A percentile compares a stretch with the other conserved stretches of the same genome.
Evolutionary conservation across 371 early-diverging fungal genomes (phyloP).

Genomic region (Saksenaea vasiformis): DNA sequence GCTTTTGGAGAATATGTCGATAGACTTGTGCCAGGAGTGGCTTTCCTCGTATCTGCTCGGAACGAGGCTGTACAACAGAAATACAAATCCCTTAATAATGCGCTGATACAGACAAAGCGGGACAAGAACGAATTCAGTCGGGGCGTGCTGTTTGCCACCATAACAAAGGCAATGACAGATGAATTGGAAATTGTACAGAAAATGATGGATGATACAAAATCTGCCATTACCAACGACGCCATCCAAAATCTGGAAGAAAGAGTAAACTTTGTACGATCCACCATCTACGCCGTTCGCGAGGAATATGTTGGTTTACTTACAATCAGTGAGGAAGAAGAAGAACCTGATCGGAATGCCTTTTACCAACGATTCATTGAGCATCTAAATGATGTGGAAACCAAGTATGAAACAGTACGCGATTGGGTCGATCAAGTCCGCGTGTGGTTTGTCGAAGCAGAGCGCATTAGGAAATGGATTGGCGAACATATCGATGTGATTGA

Average conservation of each 20-base stretch:
- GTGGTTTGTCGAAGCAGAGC: slow-evolving; percentile 56
- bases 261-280: slow-evolving; percentile 32
- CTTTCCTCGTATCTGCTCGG: slow-evolving; percentile 9
- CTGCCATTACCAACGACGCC: slow-evolving; percentile 33
- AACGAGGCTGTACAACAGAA: slow-evolving; percentile 12
- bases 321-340: slow-evolving; percentile 11
- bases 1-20: slow-evolving; percentile 18
- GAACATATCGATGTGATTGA: slow-evolving; percentile 37
- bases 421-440: slow-evolving; percentile 58
- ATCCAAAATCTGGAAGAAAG: slow-evolving; percentile 37
- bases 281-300: slow-evolving; percentile 29
- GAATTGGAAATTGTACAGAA: slow-evolving; percentile 45
- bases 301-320: slow-evolving; percentile 31
- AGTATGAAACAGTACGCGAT: slow-evolving; percentile 36
- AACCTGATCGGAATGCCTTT: not conserved
- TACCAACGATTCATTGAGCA: slow-evolving; percentile 17
- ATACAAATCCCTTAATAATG: slow-evolving; percentile 6
- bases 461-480: slow-evolving; percentile 54
- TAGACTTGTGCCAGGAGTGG: slow-evolving; percentile 14
- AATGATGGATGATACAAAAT: slow-evolving; percentile 32
- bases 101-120: slow-evolving; percentile 17
- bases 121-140: slow-evolving; percentile 28
- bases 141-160: slow-evolving; percentile 34
- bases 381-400: slow-evolving; percentile 25
- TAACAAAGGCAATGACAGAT: slow-evolving; percentile 30